Base-by-base conservation (phyloP, 2,329 filamentous ascomycete genomes). In the Gyromitra esculenta region DNA sequence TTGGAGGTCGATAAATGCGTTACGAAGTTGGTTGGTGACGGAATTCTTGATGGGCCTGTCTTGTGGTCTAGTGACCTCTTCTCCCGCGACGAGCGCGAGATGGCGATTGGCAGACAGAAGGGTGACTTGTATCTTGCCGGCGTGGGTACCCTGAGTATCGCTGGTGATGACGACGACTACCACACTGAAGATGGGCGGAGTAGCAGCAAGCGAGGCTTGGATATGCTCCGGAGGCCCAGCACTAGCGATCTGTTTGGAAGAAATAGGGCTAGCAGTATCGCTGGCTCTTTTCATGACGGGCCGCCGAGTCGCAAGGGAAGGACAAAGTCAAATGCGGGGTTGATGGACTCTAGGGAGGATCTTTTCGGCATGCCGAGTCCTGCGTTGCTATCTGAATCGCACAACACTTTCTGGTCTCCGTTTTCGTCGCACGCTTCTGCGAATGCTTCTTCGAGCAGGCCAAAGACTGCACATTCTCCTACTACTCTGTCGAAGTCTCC, bases 11-110 rank as follows among this genome's bases (percentile, higher is more conserved):
- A 95, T 81, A 91, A 89, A 77, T 97, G 93, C 81, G 91, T 97
- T 79, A 91, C 90, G 80, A 94, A 93, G 82, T 86, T 98, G 6
- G 91, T 97, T 39, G 93, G 93, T 37, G 92, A 96, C 76, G 93
- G 90, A 59, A 90, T 97, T 77, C 87, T 92, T 77, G 92, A 97
- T 48, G 92, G 92, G 0, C 94, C 95, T 0, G 92, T 97, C 0
- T 85, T 98, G 1, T 97, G 94, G 94, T 94, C 94, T 0, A 97
- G 94, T 81, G 92, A 96, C 74, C 86, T 99, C 0, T 98, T 93
- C 82, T 89, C 91, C 75, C 88, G 92, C 25, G 94, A 97, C 81
- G 91, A 91, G 77, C 86, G 88, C 54, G 84, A 87, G 68, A 88
- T 90, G 70, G 89, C 80, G 31, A 78, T 78, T 45, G 80, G 78